Evolutionary conservation across 805 yeast genomes (phyloP), one percentile per base, ranked within the genome.

Genomic region (Suhomyces sp.): DNA sequence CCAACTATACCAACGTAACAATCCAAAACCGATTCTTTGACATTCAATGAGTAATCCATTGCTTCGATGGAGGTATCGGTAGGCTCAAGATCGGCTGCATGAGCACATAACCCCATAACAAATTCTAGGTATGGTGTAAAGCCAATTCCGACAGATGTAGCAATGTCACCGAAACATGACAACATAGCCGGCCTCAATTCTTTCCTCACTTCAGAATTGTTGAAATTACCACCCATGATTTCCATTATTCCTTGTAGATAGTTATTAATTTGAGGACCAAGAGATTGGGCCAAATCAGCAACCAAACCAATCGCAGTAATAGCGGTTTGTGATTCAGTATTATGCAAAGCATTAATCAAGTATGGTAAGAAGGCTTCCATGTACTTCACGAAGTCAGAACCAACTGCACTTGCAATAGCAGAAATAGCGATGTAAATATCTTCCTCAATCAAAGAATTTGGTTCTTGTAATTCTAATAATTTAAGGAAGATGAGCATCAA

Each of bases 111-210:
- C 24, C 73, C 74, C 83, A 90, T 83, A 21, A 88, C 95, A 41
- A 79, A 86, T 24, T 73, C 77, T 44, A 88, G 64, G 60, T 87
- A 93, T 38, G 81, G 87, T 46, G 74, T 73, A 62, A 91, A 93
- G 36, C 73, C 77, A 2, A 72, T 56, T 4, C 96, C 97, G 42
- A 90, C 79, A 10, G 93, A 81, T 1, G 95, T 77, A 4, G 98
- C 97, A 52, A 93, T 77, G 60, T 93, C 98, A 45, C 98, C 98
- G 59, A 93, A 87, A 52, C 95, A 88, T 9, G 97, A 86, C 47
- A 93, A 67, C 19, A 91, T 87, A 15, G 87, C 74, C 12, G 97
- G 96, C 58, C 86, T 81, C 47, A 91, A 72, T 44, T 88, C 96
- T 40, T 86, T 77, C 55, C 82, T 82, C 13, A 87, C 80, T 38